Evolutionary conservation across 164 flowering plant species (phyloP).

Genomic region (Vitis cinerea): DNA sequence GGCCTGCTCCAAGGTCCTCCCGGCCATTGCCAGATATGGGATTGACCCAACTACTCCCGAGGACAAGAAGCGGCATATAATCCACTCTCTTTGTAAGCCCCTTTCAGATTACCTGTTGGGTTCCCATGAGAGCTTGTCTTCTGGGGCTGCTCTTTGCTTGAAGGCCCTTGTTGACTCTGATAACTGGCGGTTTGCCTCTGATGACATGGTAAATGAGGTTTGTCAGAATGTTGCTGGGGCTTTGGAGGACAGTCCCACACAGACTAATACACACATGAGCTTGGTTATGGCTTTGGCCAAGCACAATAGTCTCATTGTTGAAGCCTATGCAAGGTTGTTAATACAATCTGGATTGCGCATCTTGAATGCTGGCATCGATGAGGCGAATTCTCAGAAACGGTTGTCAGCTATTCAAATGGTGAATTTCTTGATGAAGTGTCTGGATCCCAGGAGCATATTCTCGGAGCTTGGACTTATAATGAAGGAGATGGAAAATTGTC

Average conservation of each 20-base stretch:
- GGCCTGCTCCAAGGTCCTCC: slow-evolving; percentile 90
- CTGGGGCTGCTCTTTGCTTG: slow-evolving; percentile 89
- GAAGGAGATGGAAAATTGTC: slow-evolving; percentile 78
- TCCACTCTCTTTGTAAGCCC: slow-evolving; percentile 79
- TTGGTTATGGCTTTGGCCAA: slow-evolving; percentile 82
- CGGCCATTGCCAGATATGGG: slow-evolving; percentile 84
- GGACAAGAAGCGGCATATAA: slow-evolving; percentile 62
- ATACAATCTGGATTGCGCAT: slow-evolving; percentile 66
- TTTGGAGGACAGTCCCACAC: slow-evolving; percentile 69
- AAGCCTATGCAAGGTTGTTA: slow-evolving; percentile 82
- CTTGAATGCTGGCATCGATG: slow-evolving; percentile 50
- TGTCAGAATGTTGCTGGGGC: slow-evolving; percentile 80
- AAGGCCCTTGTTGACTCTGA: slow-evolving; percentile 92
- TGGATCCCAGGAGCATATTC: slow-evolving; percentile 70
- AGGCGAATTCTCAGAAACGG: slow-evolving; percentile 76
- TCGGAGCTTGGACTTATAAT: slow-evolving; percentile 70
- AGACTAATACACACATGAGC: slow-evolving; percentile 80
- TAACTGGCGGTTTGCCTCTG: slow-evolving; percentile 89
- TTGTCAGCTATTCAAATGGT: slow-evolving; percentile 85
- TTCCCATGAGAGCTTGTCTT: slow-evolving; percentile 69
- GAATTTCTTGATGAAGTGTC: slow-evolving; percentile 75
- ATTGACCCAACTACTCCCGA: slow-evolving; percentile 77
- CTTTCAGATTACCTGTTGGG: slow-evolving; percentile 71
- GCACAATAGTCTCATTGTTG: slow-evolving; percentile 61
- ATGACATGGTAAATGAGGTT: slow-evolving; percentile 81